phyloP scores from a whole-genome alignment of 2,329 filamentous ascomycete genomes.

The Fusarium agapanthi region DNA sequence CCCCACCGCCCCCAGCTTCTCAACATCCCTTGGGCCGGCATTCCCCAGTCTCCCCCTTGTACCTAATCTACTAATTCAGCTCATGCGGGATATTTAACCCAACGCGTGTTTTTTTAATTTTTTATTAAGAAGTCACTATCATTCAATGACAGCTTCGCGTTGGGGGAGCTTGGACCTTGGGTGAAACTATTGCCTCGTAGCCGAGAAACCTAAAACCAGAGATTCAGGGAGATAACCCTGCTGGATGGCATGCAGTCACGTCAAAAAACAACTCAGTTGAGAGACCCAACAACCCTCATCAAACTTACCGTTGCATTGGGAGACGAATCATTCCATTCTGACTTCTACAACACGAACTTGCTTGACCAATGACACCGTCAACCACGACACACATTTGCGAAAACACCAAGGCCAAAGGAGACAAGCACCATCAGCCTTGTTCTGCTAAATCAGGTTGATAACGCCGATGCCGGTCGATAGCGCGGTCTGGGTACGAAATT shows the following conservation, averaged over 20 bases:
- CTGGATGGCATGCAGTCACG: background rate
- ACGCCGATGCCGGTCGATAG: slow-evolving; percentile 25
- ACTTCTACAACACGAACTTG: background rate
- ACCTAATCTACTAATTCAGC: background rate
- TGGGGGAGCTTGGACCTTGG: background rate
- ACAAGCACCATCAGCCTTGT: slow-evolving; percentile 8
- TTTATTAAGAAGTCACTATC: too few species aligned
- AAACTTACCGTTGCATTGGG: background rate
- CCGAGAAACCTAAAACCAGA: background rate
- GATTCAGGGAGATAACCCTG: background rate
- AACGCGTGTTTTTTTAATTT: background rate
- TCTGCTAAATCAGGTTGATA: background rate
- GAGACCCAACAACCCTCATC: background rate
- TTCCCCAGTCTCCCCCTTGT: background rate
- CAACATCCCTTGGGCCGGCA: background rate
- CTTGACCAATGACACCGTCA: background rate
- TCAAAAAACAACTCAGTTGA: background rate
- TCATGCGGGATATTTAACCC: background rate
- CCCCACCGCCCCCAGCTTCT: background rate
- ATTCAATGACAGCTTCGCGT: background rate
- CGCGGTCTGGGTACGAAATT: background rate
- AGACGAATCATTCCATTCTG: background rate
- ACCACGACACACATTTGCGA: background rate
- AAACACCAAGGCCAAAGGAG: background rate
- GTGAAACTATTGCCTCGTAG: background rate